phyloP scores from a whole-genome alignment of 106 monocot genomes.

The Cymbidium sinense region DNA sequence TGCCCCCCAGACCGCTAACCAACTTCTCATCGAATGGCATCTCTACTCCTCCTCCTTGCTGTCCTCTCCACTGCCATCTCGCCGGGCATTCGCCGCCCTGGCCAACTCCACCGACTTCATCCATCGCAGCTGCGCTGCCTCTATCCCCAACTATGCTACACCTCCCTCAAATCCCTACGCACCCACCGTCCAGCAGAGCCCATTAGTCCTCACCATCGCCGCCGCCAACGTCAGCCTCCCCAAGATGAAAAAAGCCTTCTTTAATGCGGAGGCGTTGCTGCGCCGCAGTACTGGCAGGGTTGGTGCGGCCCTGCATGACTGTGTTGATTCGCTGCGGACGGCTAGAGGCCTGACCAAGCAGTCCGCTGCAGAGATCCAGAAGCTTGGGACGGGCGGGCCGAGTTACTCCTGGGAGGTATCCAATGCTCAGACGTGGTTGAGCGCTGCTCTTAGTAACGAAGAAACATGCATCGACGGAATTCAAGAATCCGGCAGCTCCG shows the following conservation, averaged over 20 bases:
- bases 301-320: not conserved
- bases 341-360: not conserved
- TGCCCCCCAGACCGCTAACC: not conserved
- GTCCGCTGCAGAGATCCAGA: conserved; percentile 9
- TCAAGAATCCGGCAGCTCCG: not conserved
- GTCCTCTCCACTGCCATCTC: not conserved
- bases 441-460: conserved; percentile 13
- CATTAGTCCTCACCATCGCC: not conserved
- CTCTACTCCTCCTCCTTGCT: not conserved
- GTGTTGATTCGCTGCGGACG: not conserved
- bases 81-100: not conserved
- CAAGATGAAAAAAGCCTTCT: not conserved
- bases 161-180: not conserved
- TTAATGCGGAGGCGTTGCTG: not conserved
- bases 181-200: not conserved
- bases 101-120: not conserved
- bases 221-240: not conserved
- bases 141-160: not conserved
- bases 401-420: too few species aligned
- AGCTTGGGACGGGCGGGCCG: not conserved
- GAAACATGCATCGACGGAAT: conserved; percentile 16
- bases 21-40: not conserved
- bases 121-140: not conserved
- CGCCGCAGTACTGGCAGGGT: not conserved
- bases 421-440: conserved; percentile 14